Conservation (phyloP, 1,284 basidiomycete species). For the Cerioporus squamosus region DNA sequence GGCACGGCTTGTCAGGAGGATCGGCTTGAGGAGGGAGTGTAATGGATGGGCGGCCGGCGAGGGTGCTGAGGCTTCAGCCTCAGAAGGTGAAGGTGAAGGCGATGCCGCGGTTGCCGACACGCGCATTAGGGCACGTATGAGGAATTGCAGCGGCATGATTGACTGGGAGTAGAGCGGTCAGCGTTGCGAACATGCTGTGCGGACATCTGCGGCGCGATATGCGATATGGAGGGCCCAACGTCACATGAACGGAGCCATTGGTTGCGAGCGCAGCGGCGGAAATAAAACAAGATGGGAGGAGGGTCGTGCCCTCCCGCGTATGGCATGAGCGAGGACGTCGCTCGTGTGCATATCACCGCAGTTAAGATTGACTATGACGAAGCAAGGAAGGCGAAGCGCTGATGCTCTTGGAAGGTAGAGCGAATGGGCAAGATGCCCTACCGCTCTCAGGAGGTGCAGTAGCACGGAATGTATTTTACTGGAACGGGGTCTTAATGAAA, state of each 20-base stretch:
- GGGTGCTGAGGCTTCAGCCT: constrained; percentile 7
- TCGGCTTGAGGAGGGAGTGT: constrained; percentile 56
- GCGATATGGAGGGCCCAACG: too few relatives aligned
- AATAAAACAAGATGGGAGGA: not conserved
- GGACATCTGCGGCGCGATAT: not conserved
- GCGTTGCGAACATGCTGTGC: not conserved
- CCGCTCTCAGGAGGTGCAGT: too few relatives aligned
- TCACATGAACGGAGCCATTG: not conserved
- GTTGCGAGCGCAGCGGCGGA: not conserved
- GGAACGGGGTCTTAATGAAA: too few relatives aligned
- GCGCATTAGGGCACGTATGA: constrained; percentile 57
- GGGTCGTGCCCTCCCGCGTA: not conserved
- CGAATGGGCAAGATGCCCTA: too few relatives aligned
- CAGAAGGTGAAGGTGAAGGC: not conserved
- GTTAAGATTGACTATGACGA: too few relatives aligned
- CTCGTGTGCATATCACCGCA: too few relatives aligned
- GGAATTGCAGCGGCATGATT: constrained; percentile 62
- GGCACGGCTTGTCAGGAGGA: constrained; percentile 62
- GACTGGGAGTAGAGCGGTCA: constrained; percentile 47
- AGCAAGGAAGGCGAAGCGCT: too few relatives aligned
- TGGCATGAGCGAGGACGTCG: too few relatives aligned
- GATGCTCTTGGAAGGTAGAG: too few relatives aligned
- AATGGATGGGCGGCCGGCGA: constrained; percentile 49
- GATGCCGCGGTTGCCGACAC: not conserved
- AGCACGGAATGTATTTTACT: too few relatives aligned